Evolutionary conservation across 1,284 basidiomycete species (phyloP).

Genomic region (Boletus smithii): DNA sequence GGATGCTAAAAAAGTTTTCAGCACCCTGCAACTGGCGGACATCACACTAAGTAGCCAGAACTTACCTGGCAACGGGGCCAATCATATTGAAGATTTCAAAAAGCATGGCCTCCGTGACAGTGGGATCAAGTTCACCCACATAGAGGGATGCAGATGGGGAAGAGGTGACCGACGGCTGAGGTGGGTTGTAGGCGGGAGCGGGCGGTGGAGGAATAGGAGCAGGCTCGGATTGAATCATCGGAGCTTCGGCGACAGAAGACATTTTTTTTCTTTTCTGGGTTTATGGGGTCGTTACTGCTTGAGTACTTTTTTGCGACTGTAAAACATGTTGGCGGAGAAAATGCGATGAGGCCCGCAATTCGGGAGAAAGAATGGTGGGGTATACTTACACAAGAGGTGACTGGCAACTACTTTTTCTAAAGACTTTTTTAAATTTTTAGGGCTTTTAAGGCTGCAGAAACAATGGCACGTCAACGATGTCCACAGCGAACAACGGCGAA

Average conservation of each 20-base stretch:
- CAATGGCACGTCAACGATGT: slow-evolving; percentile 23
- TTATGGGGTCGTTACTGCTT: slow-evolving; percentile 83
- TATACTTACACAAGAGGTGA: slow-evolving; percentile 63
- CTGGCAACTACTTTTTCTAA: slow-evolving; percentile 69
- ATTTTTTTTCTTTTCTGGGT: slow-evolving; percentile 49
- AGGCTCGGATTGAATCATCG: slow-evolving; percentile 37
- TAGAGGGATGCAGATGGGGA: slow-evolving; percentile 92
- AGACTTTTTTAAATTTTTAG: slow-evolving; percentile 49
- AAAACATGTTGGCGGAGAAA: slow-evolving; percentile 6
- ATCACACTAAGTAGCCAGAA: slow-evolving; percentile 8
- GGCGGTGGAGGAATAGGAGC: slow-evolving; percentile 47
- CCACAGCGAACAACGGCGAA: slow-evolving; percentile 2
- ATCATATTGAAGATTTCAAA: slow-evolving; percentile 99
- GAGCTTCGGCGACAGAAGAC: slow-evolving; percentile 53
- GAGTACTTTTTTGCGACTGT: slow-evolving; percentile 69
- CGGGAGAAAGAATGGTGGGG: slow-evolving; percentile 17
- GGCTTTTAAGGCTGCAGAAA: slow-evolving; percentile 38
- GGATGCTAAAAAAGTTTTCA: slow-evolving; percentile 64
- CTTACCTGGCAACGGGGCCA: slow-evolving; percentile 92
- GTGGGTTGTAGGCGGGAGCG: slow-evolving; percentile 48
- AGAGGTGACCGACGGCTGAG: slow-evolving; percentile 53
- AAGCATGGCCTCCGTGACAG: slow-evolving; percentile 98
- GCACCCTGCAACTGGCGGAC: not conserved
- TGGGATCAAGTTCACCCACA: slow-evolving; percentile 97
- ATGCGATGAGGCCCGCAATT: slow-evolving; percentile 19